These are phyloP conservation scores for Keithomyces neogunnii DNA, from an alignment of 2,329 filamentous ascomycete species.

Conservation along the genomic window DNA sequence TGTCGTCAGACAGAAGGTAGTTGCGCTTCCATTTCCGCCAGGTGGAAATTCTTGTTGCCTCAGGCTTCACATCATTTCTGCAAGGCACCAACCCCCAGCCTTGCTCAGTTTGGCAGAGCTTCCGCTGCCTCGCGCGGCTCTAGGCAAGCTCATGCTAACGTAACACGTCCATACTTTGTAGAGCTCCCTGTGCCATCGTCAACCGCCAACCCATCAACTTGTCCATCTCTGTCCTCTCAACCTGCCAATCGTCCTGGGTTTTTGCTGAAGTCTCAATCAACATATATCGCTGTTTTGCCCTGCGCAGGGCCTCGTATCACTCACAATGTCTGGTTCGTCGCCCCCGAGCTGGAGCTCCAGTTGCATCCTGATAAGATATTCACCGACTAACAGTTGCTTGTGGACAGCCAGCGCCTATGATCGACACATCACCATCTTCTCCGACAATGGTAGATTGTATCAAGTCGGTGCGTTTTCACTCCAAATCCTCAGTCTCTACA, in stretches of 20 bases:
- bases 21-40: background rate
- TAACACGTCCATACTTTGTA: constrained; percentile 31
- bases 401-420: constrained; percentile 69
- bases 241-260: constrained; percentile 1
- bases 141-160: constrained; percentile 42
- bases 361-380: background rate
- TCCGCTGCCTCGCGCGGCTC: constrained; percentile 23
- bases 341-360: background rate
- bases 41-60: constrained; percentile 18
- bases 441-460: constrained; percentile 94
- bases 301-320: constrained; percentile 14
- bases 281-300: constrained; percentile 3
- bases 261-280: constrained; percentile 1
- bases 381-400: constrained; percentile 15
- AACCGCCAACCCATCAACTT: constrained; percentile 3
- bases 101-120: constrained; percentile 19
- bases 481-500: background rate
- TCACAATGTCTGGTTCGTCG: constrained; percentile 45
- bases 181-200: constrained; percentile 9
- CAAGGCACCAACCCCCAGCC: constrained; percentile 24
- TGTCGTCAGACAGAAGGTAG: too few species aligned
- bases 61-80: constrained; percentile 15
- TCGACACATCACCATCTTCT: constrained; percentile 99
- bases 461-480: constrained; percentile 79
- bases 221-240: constrained; percentile 1